Evolutionary conservation across 768 basidiomycete species (phyloP), one percentile per base, ranked within the genome.

Genomic region (Trametes cinnabarina): DNA sequence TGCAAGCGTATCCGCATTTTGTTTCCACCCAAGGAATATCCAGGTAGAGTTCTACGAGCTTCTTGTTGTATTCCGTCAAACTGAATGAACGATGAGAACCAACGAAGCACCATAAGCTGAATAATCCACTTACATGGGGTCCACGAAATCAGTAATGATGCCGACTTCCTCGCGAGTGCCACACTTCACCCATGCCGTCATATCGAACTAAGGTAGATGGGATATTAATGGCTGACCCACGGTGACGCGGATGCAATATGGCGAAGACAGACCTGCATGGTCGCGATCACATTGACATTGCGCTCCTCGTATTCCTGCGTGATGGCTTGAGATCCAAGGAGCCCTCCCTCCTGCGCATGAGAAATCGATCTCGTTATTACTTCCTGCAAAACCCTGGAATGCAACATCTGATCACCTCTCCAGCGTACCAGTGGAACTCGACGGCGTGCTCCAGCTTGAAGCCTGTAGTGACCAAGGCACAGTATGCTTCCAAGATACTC

Each of bases 141-240:
- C 87, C 19, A 88, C 87, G 66, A 76, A 93, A 73, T 97, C 94
- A 35, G 82, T 86, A 66, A 96, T 90, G 49, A 96, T 80, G 41
- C 89, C 90, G 58, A 95, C 88, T 76, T 65, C 76, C 66, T 78
- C 78, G 77, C 82, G 68, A 10, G 79, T 79, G 14, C 81, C 81
- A 52, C 69, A 66, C 81, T 93, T 93, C 58, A 96, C 90, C 92
- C 93, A 97, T 52, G 92, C 92, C 20, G 92, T 94, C 91, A 93
- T 93, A 69, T 93, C 91, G 68, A 88, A 90, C 89, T 91, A 64
- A 32, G 30, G 12, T 32, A 32, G 49, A 41, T 8, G 39, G 9
- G 39, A 44, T 11, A 19, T 47, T 39, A 55, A 10, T 7, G 42
- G 51, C 37, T 51, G 54, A 55, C 47, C 43, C 40, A 52, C 62